phyloP scores from a whole-genome alignment of 2,329 filamentous ascomycete genomes.

The Tympanopsis confertula region DNA sequence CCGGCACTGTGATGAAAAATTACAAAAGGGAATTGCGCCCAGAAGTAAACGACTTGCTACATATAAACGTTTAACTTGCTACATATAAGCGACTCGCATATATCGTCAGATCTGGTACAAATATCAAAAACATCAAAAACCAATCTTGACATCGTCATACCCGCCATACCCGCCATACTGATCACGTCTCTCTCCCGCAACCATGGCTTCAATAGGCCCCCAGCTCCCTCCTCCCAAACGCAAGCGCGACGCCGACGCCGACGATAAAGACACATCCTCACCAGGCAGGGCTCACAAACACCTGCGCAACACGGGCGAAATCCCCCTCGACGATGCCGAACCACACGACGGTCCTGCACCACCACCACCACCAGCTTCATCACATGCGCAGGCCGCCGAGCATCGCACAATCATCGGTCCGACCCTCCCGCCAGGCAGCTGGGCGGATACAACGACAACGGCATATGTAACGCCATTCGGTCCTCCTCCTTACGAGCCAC shows the following conservation, averaged over 20 bases:
- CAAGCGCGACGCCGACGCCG: constrained; percentile 38
- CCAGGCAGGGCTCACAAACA: constrained; percentile 28
- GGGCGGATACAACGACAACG: neutral
- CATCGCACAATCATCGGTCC: constrained; percentile 32
- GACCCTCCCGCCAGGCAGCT: neutral
- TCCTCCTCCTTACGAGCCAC: no score
- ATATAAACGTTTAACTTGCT: no score
- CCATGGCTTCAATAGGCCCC: constrained; percentile 61
- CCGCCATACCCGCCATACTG: no score
- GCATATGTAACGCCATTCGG: no score
- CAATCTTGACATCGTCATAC: no score
- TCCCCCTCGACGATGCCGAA: constrained; percentile 6
- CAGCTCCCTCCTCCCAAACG: constrained; percentile 55
- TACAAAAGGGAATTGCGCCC: no score
- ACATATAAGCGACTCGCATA: no score
- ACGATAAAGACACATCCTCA: constrained; percentile 22
- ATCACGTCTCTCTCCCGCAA: no score
- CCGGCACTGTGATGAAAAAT: no score
- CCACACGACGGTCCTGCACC: constrained; percentile 9
- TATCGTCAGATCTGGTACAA: no score
- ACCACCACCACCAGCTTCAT: constrained; percentile 3
- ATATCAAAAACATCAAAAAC: no score
- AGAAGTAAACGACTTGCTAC: no score
- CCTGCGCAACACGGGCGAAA: constrained; percentile 4
- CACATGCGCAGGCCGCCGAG: constrained; percentile 11